phyloP scores from a whole-genome alignment of 441 rosid species.

The Eugenia klotzschiana region DNA sequence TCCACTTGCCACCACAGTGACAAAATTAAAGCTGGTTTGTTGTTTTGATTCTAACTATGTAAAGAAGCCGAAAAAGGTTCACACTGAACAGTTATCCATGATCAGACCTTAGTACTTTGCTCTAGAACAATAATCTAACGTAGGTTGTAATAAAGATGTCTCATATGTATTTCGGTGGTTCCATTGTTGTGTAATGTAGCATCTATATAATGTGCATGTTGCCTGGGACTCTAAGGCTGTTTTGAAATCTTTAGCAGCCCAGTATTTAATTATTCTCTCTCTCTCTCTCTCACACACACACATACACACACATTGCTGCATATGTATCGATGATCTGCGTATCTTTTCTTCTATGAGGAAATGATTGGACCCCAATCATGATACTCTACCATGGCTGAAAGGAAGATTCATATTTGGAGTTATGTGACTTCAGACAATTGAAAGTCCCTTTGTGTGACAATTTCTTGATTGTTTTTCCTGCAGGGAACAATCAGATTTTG shows the following conservation, averaged over 20 bases:
- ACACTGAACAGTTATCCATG: not conserved
- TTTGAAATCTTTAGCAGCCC: not conserved
- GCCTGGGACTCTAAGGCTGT: not conserved
- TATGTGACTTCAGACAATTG: not conserved
- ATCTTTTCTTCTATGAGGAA: not conserved
- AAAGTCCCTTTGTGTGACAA: not conserved
- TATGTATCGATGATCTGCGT: not conserved
- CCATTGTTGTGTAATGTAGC: not conserved
- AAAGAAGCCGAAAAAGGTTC: not conserved
- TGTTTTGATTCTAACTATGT: not conserved
- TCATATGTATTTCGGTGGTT: not conserved
- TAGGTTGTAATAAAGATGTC: not conserved
- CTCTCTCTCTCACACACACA: not conserved
- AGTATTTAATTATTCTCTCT: not conserved
- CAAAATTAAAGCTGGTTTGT: not conserved
- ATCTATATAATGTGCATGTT: not conserved
- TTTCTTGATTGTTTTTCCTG: constrained; percentile 2
- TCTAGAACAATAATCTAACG: not conserved
- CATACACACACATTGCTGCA: not conserved
- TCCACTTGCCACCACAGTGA: not conserved
- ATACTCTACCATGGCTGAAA: not conserved
- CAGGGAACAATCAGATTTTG: constrained; percentile 31
- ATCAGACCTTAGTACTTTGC: not conserved
- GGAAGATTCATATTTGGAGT: not conserved
- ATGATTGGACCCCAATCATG: not conserved